Percentiles rank a stretch among this genome's conserved stretches.
Evolutionary conservation across 2,329 filamentous ascomycete genomes (phyloP).

Genomic region (Colletotrichum caudatum): DNA sequence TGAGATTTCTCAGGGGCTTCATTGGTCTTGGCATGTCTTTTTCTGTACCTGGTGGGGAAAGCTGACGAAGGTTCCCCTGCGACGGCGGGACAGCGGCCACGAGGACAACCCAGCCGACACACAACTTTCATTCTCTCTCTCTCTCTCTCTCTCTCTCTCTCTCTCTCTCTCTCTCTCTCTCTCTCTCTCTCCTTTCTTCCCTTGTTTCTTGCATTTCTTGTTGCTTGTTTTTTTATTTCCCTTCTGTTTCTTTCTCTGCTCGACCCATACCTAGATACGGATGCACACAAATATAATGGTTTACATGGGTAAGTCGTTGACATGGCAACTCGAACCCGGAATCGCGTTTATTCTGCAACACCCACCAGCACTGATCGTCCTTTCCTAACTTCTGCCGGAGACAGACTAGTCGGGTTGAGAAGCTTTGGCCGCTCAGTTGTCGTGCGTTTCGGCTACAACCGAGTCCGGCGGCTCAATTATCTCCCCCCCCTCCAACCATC

Average conservation of each 20-base stretch:
- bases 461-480: constrained; percentile 25
- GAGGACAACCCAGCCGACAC: constrained; percentile 1
- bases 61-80: constrained; percentile 14
- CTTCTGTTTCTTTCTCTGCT: background rate
- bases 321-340: background rate
- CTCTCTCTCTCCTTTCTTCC: background rate
- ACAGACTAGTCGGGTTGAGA: background rate
- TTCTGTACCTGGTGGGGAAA: background rate
- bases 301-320: background rate
- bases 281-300: background rate
- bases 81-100: constrained; percentile 3
- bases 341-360: background rate
- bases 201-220: too few species aligned
- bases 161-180: background rate
- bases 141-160: background rate
- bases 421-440: constrained; percentile 31
- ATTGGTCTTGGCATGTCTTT: constrained; percentile 19
- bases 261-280: background rate
- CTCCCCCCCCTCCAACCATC: background rate
- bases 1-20: constrained; percentile 35
- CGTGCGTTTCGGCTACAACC: constrained; percentile 36
- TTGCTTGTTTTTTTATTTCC: background rate
- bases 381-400: background rate
- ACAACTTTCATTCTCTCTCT: background rate
- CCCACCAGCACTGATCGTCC: background rate